Percentiles rank a stretch among this genome's conserved stretches.
Evolutionary conservation across 495 filamentous ascomycete genomes (phyloP).

Genomic region (Echria macrotheca): DNA sequence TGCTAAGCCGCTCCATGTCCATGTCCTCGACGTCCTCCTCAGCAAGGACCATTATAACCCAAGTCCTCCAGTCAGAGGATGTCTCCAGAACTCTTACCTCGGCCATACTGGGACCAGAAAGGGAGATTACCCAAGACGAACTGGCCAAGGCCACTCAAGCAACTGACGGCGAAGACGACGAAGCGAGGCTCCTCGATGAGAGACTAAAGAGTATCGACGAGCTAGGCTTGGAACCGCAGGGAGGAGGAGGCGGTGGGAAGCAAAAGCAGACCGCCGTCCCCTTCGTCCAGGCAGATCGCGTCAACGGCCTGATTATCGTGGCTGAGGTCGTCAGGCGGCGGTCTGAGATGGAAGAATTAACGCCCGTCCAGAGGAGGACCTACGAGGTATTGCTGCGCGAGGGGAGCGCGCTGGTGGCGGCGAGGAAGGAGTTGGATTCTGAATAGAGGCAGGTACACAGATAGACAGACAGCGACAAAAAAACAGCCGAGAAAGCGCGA

Average conservation of each 20-base stretch:
- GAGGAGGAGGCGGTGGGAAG: conserved; percentile 24
- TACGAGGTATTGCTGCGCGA: conserved; percentile 33
- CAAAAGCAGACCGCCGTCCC: too few relatives aligned
- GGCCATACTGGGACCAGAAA: too few relatives aligned
- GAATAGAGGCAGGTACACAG: background rate
- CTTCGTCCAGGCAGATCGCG: too few relatives aligned
- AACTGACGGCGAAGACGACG: background rate
- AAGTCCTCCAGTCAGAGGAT: too few relatives aligned
- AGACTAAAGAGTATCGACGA: too few relatives aligned
- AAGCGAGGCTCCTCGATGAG: too few relatives aligned
- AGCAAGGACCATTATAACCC: too few relatives aligned
- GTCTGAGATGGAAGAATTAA: too few relatives aligned
- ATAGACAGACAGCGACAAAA: background rate
- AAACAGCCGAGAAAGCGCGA: background rate
- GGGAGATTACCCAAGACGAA: conserved; percentile 1
- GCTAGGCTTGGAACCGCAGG: conserved; percentile 31
- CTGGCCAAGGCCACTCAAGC: background rate
- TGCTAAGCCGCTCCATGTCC: conserved; percentile 57
- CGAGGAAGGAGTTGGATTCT: conserved; percentile 15
- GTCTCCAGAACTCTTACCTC: too few relatives aligned
- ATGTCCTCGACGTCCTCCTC: too few relatives aligned
- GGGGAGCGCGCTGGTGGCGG: conserved; percentile 29
- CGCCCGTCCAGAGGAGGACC: conserved; percentile 25
- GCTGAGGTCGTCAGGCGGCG: conserved; percentile 52
- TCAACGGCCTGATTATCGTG: conserved; percentile 59